A percentile compares a stretch with the other conserved stretches of the same genome.
These are phyloP conservation scores for Saprolegnia parasitica DNA, from an alignment of 352 stramenopile species.

Conservation along the genomic window DNA sequence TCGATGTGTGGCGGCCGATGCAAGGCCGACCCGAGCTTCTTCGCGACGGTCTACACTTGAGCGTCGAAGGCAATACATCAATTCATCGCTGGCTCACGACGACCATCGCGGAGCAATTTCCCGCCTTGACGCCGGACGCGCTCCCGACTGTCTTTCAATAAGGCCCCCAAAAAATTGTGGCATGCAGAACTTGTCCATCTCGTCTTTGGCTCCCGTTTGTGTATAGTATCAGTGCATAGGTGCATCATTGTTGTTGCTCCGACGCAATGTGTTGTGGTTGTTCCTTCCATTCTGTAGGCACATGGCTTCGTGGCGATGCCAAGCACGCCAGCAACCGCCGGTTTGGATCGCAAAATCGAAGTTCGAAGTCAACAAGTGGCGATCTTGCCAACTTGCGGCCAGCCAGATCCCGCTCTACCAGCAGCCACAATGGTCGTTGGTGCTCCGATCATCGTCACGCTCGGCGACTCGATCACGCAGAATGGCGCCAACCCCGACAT, in stretches of 20 bases:
- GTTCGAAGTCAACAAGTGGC: not conserved
- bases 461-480: constrained; percentile 55
- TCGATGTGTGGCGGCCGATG: constrained; percentile 14
- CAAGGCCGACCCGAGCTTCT: constrained; percentile 4
- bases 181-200: not conserved
- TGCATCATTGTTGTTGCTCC: no score
- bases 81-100: not conserved
- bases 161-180: no score
- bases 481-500: constrained; percentile 33
- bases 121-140: constrained; percentile 3
- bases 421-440: not conserved
- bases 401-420: not conserved
- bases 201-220: no score
- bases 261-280: no score
- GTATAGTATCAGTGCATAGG: no score
- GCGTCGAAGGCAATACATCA: constrained; percentile 12
- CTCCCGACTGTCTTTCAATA: constrained; percentile 14
- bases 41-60: constrained; percentile 22
- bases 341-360: not conserved
- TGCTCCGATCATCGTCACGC: constrained; percentile 39
- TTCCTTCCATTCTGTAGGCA: no score
- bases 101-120: not conserved
- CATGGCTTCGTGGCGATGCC: no score
- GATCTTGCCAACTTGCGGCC: not conserved
- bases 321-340: no score